Evolutionary conservation across 1,139 yeast species (phyloP), one percentile per base, ranked within the genome.

Genomic region (Blastobotrys ciferrii): DNA sequence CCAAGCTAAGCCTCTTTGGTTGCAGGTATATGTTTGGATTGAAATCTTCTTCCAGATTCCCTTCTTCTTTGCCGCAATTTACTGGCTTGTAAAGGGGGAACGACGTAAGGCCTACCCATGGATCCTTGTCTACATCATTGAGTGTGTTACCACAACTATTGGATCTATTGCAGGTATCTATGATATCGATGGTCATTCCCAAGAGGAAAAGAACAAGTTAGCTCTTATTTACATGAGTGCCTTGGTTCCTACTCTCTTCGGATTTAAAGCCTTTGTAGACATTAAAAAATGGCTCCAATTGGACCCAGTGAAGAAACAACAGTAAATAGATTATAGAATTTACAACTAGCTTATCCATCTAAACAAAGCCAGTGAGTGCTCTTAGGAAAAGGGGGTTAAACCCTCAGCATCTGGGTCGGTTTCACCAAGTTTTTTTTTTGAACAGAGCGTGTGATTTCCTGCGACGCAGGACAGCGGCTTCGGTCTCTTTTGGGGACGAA

Each of bases 11-110:
- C 82, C 84, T 1, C 56, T 63, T 1, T 89, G 96, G 96, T 74
- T 91, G 50, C 70, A 75, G 54, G 68, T 77, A 33, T 88, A 84
- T 65, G 94, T 89, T 1, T 67, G 76, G 58, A 63, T 87, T 45
- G 98, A 91, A 65, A 57, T 89, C 45, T 49, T 81, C 2, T 76
- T 85, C 59, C 98, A 91, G 67, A 66, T 85, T 46, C 98, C 98
- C 0, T 72, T 85, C 28, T 91, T 91, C 65, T 62, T 84, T 45
- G 62, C 70, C 48, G 84, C 71, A 1, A 64, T 67, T 1, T 54
- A 54, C 42, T 53, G 58, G 42, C 54, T 67, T 37, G 51, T 53
- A 40, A 54, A 54, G 32, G 66, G 66, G 48, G 54, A 53, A 42
- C 45, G 19, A 42, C 61, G 65, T 37, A 61, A 65, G 19, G 67